Evolutionary conservation across 1,284 basidiomycete species (phyloP).

Genomic region (Ceratobasidium papillatum): DNA sequence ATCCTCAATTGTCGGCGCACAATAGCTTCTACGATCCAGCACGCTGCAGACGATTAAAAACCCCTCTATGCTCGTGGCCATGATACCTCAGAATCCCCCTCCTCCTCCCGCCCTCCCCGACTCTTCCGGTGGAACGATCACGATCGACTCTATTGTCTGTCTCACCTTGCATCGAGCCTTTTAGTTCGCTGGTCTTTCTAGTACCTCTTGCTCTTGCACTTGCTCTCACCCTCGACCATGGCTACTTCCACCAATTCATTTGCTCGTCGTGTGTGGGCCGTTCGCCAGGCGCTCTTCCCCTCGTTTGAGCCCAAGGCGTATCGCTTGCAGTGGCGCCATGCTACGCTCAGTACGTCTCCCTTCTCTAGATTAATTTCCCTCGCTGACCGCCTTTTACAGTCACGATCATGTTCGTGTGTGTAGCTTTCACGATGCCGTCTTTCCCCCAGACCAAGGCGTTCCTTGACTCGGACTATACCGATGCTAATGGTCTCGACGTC

Average conservation of each 20-base stretch:
- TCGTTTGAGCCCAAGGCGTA: slow-evolving; percentile 29
- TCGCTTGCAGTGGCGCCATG: slow-evolving; percentile 37
- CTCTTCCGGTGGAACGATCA: no score
- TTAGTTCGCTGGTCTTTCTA: background rate
- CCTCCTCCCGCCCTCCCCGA: slow-evolving; percentile 1
- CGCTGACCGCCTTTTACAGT: background rate
- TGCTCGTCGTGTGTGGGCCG: slow-evolving; percentile 10
- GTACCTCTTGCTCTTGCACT: background rate
- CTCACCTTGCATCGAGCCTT: background rate
- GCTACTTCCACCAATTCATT: background rate
- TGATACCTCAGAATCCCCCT: background rate
- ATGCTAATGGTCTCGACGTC: background rate
- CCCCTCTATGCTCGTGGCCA: background rate
- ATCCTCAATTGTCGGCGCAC: slow-evolving; percentile 38
- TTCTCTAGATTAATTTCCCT: background rate
- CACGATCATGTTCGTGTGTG: slow-evolving; percentile 19
- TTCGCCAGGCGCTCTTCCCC: slow-evolving; percentile 37
- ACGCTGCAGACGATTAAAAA: slow-evolving; percentile 23
- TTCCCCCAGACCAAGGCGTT: slow-evolving; percentile 28
- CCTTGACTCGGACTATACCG: slow-evolving; percentile 5
- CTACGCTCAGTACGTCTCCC: slow-evolving; percentile 21
- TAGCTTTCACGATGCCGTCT: slow-evolving; percentile 13
- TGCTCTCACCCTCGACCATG: slow-evolving; percentile 5
- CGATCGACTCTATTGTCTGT: slow-evolving; percentile 30
- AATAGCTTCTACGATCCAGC: slow-evolving; percentile 1